These are phyloP conservation scores for Ilyonectria mors-panacis DNA, from an alignment of 2,329 filamentous ascomycete species.

Conservation along the genomic window DNA sequence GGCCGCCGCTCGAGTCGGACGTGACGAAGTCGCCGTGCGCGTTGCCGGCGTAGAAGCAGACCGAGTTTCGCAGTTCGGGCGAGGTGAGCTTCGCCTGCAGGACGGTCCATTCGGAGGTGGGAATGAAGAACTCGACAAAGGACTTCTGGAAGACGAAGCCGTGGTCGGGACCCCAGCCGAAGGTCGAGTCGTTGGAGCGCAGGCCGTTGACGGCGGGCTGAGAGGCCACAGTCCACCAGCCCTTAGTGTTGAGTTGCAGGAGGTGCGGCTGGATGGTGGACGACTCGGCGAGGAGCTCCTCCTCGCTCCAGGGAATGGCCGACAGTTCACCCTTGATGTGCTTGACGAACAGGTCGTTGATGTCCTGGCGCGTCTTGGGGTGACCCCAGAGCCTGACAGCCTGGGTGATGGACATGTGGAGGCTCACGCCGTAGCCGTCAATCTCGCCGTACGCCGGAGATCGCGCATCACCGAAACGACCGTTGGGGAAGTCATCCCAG, in stretches of 20 bases:
- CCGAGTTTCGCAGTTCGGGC: constrained; percentile 72
- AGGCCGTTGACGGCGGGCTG: constrained; percentile 94
- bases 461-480: constrained; percentile 92
- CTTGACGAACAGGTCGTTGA: constrained; percentile 84
- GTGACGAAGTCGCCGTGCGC: constrained; percentile 82
- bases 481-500: constrained; percentile 99
- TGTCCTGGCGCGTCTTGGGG: constrained; percentile 78
- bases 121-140: constrained; percentile 96
- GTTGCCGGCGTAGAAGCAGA: constrained; percentile 93
- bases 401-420: constrained; percentile 90
- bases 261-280: constrained; percentile 84
- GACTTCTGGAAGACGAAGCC: constrained; percentile 99
- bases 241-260: constrained; percentile 80
- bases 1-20: constrained; percentile 67
- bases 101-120: constrained; percentile 77
- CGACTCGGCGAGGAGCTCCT: constrained; percentile 87
- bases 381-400: constrained; percentile 89
- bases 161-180: constrained; percentile 93
- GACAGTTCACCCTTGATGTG: constrained; percentile 85
- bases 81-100: constrained; percentile 75
- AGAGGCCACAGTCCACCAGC: constrained; percentile 97
- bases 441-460: constrained; percentile 97
- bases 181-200: constrained; percentile 81
- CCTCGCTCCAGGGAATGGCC: constrained; percentile 95
- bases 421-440: constrained; percentile 96